Evolutionary conservation across 208 protist species (phyloP), one percentile per base, ranked within the genome.

Genomic region (Crithidia expoeki): DNA sequence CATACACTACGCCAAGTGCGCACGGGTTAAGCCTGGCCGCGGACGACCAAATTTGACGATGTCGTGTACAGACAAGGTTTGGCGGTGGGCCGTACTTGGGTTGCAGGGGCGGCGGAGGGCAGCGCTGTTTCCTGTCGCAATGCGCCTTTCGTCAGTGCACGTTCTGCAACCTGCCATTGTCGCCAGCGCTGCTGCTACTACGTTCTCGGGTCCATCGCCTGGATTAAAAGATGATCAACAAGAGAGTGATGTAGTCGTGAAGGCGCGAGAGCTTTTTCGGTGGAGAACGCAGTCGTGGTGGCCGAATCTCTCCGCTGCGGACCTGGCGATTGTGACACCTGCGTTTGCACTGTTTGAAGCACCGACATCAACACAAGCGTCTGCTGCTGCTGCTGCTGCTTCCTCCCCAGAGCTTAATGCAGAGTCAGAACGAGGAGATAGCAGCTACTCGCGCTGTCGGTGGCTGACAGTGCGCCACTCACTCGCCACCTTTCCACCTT

Each of bases 41-140:
- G 94, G 94, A 0, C 68, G 64, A 7, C 74, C 83, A 23, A 95
- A 89, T 61, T 69, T 95, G 46, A 84, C 76, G 61, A 96, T 97
- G 94, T 95, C 88, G 21, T 97, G 94, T 78, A 90, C 81, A 0
- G 94, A 97, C 72, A 97, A 97, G 60, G 68, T 97, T 28, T 86
- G 86, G 74, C 80, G 85, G 38, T 97, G 94, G 92, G 68, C 58
- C 51, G 65, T 72, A 44, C 34, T 88, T 33, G 94, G 94, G 23
- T 34, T 97, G 51, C 86, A 94, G 68, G 90, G 90, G 9, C 30
- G 69, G 25, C 75, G 86, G 21, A 75, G 83, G 17, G 56, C 62
- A 3, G 16, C 40, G 11, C 30, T 95, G 12, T 83, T 84, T 49
- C 75, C 79, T 1, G 27, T 49, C 16, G 81, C 80, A n/a, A 80